A percentile compares a stretch with the other conserved stretches of the same genome.
Conservation (phyloP, 139 green algal genomes). For the Diplosphaera chodatii region DNA sequence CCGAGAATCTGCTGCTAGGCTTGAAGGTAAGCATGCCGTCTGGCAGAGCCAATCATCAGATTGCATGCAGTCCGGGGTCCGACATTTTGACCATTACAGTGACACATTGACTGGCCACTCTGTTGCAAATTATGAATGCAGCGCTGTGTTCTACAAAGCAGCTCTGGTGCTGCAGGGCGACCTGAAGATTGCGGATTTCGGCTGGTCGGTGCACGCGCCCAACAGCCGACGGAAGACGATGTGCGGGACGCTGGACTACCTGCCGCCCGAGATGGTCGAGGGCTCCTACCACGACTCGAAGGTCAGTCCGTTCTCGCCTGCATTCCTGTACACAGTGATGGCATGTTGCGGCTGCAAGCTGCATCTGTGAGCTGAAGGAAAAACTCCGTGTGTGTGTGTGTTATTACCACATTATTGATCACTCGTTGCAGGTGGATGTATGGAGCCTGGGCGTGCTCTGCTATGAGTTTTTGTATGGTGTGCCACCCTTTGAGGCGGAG, state of each 20-base stretch:
- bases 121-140: too few relatives aligned
- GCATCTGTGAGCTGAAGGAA: too few relatives aligned
- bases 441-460: constrained; percentile 93
- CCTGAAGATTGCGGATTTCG: constrained; percentile 98
- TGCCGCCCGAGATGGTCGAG: constrained; percentile 96
- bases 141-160: background rate
- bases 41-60: background rate
- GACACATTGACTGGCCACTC: too few relatives aligned
- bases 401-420: too few relatives aligned
- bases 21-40: constrained; percentile 28
- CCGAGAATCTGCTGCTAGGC: constrained; percentile 96
- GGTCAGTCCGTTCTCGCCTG: too few relatives aligned
- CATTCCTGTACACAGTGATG: too few relatives aligned
- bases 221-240: constrained; percentile 83
- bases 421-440: constrained; percentile 81
- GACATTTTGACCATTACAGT: too few relatives aligned
- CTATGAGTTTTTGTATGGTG: constrained; percentile 95
- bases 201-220: constrained; percentile 95
- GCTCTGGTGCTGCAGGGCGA: constrained; percentile 39
- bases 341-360: too few relatives aligned
- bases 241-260: constrained; percentile 98
- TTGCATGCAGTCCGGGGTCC: too few relatives aligned
- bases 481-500: constrained; percentile 89
- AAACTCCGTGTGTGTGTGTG: too few relatives aligned
- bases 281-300: constrained; percentile 46